Evolutionary conservation across 2,329 filamentous ascomycete species (phyloP).

Genomic region (Monosporascus sp.): DNA sequence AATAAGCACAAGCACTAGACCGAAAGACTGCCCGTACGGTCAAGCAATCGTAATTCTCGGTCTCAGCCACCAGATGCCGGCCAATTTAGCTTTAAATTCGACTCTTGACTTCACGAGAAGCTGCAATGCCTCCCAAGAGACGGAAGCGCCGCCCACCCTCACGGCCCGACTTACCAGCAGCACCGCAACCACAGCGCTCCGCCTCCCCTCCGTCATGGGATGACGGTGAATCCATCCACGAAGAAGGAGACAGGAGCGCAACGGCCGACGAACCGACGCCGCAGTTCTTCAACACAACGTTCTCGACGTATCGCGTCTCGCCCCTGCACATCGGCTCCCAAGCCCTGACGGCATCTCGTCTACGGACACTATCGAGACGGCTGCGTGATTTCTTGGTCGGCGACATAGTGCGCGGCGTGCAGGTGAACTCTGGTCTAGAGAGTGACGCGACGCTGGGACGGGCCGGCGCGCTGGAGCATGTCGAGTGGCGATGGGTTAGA

Average conservation of each 20-base stretch:
- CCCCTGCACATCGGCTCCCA: constrained; percentile 44
- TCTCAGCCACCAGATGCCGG: too few species aligned
- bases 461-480: constrained; percentile 39
- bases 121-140: constrained; percentile 3
- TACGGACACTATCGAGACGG: constrained; percentile 39
- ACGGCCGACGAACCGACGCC: constrained; percentile 10
- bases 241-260: constrained; percentile 3
- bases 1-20: too few species aligned
- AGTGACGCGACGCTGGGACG: constrained; percentile 31
- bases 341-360: constrained; percentile 29
- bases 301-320: constrained; percentile 50
- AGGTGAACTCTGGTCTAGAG: constrained; percentile 40
- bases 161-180: not conserved
- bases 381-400: constrained; percentile 51
- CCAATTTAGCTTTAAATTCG: not conserved
- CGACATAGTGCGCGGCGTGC: constrained; percentile 55
- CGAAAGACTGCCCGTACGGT: too few species aligned
- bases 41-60: too few species aligned
- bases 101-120: not conserved
- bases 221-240: not conserved
- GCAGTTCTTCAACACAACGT: constrained; percentile 54
- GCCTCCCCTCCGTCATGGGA: not conserved
- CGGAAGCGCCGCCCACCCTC: constrained; percentile 1
- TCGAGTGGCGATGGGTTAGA: constrained; percentile 43
- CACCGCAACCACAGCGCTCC: not conserved